Conservation (phyloP, 2,329 filamentous ascomycete species). For the Colletotrichum abscissum region DNA sequence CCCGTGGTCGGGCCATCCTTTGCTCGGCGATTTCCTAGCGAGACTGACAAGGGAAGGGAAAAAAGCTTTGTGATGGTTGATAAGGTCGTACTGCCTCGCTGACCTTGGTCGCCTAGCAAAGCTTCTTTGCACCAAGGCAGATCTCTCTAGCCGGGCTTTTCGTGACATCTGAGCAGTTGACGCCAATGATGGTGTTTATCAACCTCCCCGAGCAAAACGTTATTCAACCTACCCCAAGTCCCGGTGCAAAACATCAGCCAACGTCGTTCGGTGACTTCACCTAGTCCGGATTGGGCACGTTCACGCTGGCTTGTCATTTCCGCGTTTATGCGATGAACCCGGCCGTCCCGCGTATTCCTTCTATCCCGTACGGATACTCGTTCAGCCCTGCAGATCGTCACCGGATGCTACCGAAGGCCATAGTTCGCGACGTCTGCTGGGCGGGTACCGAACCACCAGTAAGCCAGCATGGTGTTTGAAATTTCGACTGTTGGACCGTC, state of each 20-base stretch:
- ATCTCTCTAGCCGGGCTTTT: neutral
- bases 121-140: neutral
- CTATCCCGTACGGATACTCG: neutral
- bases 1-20: neutral
- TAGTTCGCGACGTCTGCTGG: neutral
- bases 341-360: neutral
- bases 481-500: neutral
- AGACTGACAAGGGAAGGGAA: neutral
- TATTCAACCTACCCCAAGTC: neutral
- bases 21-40: neutral
- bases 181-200: neutral
- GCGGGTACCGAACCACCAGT: neutral
- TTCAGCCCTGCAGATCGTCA: neutral
- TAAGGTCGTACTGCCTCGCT: neutral
- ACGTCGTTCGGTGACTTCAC: neutral
- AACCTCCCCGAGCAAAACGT: neutral
- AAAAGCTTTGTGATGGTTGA: neutral
- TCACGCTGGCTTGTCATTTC: neutral
- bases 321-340: slow-evolving; percentile 5
- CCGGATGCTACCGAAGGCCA: neutral
- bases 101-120: neutral
- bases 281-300: neutral
- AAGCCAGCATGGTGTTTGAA: neutral
- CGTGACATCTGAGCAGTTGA: neutral
- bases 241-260: neutral